phyloP scores from a whole-genome alignment of 1,284 basidiomycete species.

The Vanrija sp. region DNA sequence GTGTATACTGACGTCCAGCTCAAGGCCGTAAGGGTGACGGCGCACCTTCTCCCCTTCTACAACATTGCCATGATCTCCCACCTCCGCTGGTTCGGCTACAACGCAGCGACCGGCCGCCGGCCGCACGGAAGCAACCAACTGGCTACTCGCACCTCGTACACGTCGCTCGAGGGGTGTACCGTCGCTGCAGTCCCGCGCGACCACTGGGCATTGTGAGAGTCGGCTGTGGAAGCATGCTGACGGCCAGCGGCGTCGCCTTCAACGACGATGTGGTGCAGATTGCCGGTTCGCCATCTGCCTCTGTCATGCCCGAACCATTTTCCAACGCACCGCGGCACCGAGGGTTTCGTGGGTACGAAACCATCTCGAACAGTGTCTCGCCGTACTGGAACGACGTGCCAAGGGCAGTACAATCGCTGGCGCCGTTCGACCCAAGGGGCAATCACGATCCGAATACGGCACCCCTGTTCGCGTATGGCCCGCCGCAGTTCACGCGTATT shows the following conservation, averaged over 20 bases:
- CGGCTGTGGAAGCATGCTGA: not conserved
- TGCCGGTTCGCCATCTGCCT: not conserved
- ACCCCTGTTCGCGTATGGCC: constrained; percentile 2
- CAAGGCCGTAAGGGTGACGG: not conserved
- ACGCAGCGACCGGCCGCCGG: not conserved
- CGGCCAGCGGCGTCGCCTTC: not conserved
- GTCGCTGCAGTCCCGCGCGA: constrained; percentile 16
- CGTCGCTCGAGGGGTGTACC: not conserved
- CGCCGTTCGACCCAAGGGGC: not conserved
- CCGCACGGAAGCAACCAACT: not conserved
- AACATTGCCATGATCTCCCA: not conserved
- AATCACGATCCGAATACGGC: not conserved
- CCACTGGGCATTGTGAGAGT: constrained; percentile 27
- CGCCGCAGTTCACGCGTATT: not conserved
- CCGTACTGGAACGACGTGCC: too few species aligned
- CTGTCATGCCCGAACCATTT: too few species aligned
- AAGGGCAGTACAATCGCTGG: not conserved
- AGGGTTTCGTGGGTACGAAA: too few species aligned
- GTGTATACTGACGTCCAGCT: too few species aligned
- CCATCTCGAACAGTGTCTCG: too few species aligned
- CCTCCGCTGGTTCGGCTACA: not conserved
- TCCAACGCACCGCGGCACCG: too few species aligned
- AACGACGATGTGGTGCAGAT: not conserved
- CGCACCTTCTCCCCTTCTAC: constrained; percentile 23
- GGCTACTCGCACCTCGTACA: not conserved